Evolutionary conservation across 345 rosid genomes (phyloP).

Genomic region (Citrus mangshanensis): DNA sequence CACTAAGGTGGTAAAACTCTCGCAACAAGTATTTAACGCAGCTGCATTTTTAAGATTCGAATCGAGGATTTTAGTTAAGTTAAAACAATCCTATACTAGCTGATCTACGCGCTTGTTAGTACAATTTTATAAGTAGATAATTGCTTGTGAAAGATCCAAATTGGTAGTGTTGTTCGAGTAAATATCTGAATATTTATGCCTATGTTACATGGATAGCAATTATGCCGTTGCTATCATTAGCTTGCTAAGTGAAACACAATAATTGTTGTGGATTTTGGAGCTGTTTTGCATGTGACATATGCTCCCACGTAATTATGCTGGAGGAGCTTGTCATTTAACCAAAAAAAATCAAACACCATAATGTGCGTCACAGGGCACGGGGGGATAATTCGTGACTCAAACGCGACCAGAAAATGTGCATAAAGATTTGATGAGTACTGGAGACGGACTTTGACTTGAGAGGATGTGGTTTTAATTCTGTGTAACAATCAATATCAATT

Average conservation of each 20-base stretch:
- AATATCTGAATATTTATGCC: too few relatives aligned
- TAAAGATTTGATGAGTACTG: not conserved
- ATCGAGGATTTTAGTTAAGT: fast-evolving
- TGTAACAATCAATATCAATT: not conserved
- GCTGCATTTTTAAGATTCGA: too few relatives aligned
- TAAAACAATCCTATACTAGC: fast-evolving
- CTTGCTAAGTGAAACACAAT: not conserved
- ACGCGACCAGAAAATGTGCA: not conserved
- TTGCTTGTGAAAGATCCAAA: too few relatives aligned
- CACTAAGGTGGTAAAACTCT: fast-evolving
- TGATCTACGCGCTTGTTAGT: too few relatives aligned
- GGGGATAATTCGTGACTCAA: not conserved
- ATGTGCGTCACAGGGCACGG: not conserved
- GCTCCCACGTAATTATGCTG: not conserved
- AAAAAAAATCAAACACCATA: not conserved
- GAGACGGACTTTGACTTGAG: not conserved
- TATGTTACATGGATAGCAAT: not conserved
- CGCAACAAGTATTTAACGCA: too few relatives aligned
- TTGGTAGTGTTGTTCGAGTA: too few relatives aligned
- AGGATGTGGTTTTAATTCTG: not conserved
- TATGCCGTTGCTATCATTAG: not conserved
- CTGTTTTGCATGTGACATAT: conserved; percentile 5
- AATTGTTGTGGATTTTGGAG: conserved; percentile 11
- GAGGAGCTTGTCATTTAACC: not conserved
- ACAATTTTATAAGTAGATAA: too few relatives aligned